Percentiles rank a stretch among this genome's conserved stretches.
Conservation (phyloP, 352 stramenopile genomes). For the Pythium chondricola region DNA sequence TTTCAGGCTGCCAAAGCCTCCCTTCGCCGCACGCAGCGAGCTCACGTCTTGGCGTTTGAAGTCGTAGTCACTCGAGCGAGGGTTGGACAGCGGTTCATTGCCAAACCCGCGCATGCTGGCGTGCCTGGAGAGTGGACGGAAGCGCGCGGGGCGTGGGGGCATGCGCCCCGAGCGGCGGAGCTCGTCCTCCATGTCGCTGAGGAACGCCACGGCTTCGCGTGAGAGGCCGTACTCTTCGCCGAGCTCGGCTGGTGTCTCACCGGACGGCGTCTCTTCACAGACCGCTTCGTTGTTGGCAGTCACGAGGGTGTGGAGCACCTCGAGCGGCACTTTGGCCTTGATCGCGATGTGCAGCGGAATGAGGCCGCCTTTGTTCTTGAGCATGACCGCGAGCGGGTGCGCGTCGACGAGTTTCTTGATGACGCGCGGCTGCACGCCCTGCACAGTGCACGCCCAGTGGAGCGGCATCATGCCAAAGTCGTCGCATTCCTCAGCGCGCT, state of each 20-base stretch:
- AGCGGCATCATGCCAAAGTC: slow-evolving; percentile 85
- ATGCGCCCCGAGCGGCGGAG: slow-evolving; percentile 35
- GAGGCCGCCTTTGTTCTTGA: slow-evolving; percentile 75
- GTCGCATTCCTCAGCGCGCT: slow-evolving; percentile 66
- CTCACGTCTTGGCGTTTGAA: slow-evolving; percentile 6
- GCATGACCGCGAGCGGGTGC: slow-evolving; percentile 36
- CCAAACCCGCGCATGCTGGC: slow-evolving; percentile 12
- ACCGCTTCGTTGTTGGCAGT: slow-evolving; percentile 37
- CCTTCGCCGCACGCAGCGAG: slow-evolving; percentile 8
- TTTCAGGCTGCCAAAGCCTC: background rate
- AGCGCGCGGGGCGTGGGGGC: slow-evolving; percentile 38
- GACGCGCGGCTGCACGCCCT: slow-evolving; percentile 52
- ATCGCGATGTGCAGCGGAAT: slow-evolving; percentile 78
- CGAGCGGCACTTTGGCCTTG: slow-evolving; percentile 64
- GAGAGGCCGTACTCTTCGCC: slow-evolving; percentile 44
- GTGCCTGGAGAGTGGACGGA: slow-evolving; percentile 28
- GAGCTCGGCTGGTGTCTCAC: slow-evolving; percentile 66
- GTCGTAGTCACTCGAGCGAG: slow-evolving; percentile 2
- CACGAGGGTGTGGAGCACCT: slow-evolving; percentile 57
- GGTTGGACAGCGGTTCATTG: background rate
- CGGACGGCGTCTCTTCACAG: slow-evolving; percentile 60
- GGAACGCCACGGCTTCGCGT: slow-evolving; percentile 39
- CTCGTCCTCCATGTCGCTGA: slow-evolving; percentile 37
- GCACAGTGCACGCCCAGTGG: slow-evolving; percentile 80
- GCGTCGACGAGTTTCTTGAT: slow-evolving; percentile 65